Percentiles rank a stretch among this genome's conserved stretches.
Evolutionary conservation across 1,139 yeast genomes (phyloP).

Genomic region (Yarrowia galli): DNA sequence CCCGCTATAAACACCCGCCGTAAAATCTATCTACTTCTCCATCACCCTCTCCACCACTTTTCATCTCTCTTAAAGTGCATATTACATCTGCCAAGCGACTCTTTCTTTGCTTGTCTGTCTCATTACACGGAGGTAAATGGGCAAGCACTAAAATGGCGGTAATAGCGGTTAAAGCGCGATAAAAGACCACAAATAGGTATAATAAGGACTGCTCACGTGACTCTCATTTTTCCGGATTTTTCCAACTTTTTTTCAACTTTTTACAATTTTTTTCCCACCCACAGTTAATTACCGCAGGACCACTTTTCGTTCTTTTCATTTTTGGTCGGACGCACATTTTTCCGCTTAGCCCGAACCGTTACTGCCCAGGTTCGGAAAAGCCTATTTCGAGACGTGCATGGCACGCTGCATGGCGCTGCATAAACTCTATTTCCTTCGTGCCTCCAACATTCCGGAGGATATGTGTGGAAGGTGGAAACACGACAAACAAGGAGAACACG

Average conservation of each 20-base stretch:
- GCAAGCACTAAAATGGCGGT: too few relatives aligned
- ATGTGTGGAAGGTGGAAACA: too few relatives aligned
- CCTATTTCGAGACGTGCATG: too few relatives aligned
- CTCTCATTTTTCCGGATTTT: neutral
- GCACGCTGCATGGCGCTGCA: neutral
- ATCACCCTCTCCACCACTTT: neutral
- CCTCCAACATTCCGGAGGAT: conserved; percentile 1
- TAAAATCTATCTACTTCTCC: too few relatives aligned
- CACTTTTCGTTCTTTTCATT: neutral
- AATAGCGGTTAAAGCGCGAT: too few relatives aligned
- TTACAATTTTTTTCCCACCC: neutral
- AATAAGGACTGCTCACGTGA: neutral
- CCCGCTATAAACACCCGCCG: too few relatives aligned
- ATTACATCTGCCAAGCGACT: conserved; percentile 11
- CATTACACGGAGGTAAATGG: conserved; percentile 7
- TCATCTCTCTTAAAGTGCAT: neutral
- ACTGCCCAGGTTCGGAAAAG: too few relatives aligned
- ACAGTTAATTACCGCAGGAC: too few relatives aligned
- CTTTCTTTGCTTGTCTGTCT: conserved; percentile 7
- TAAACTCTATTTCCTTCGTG: neutral
- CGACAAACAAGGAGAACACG: neutral
- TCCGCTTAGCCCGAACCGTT: conserved; percentile 21
- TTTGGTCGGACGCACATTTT: neutral
- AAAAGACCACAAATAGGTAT: too few relatives aligned
- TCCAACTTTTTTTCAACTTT: neutral